Percentiles rank a stretch among this genome's conserved stretches.
Evolutionary conservation across 441 rosid genomes (phyloP).

Genomic region (Metrosideros polymorpha): DNA sequence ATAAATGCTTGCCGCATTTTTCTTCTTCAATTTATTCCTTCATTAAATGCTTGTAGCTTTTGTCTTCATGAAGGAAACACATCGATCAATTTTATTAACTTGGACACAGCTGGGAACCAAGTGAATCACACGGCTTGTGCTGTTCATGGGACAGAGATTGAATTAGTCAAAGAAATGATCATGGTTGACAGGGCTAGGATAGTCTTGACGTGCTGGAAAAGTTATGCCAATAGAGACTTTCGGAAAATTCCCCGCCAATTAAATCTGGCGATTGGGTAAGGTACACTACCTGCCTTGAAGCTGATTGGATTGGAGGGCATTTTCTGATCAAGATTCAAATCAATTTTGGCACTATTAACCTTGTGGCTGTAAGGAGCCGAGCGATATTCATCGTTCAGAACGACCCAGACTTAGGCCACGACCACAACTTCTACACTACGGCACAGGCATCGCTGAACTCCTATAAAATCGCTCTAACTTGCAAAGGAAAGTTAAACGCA

Average conservation of each 20-base stretch:
- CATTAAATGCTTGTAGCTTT: too few relatives aligned
- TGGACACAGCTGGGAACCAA: background rate
- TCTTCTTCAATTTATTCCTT: too few relatives aligned
- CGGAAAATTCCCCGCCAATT: background rate
- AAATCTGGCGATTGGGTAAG: background rate
- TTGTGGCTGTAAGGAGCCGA: background rate
- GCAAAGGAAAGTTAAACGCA: rapidly evolving
- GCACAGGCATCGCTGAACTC: rapidly evolving
- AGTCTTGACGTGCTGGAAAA: background rate
- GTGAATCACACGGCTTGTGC: background rate
- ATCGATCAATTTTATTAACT: too few relatives aligned
- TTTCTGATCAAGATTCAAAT: background rate
- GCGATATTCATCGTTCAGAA: background rate
- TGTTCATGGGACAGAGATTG: background rate
- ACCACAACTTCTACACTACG: background rate
- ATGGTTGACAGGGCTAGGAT: background rate
- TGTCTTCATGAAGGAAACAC: too few relatives aligned
- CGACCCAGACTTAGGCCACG: background rate
- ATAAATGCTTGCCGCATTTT: too few relatives aligned
- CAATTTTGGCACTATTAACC: too few relatives aligned
- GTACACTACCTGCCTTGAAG: background rate
- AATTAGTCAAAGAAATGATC: background rate
- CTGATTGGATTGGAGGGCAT: background rate
- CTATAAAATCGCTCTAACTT: background rate
- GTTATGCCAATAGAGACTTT: background rate